A percentile compares a stretch with the other conserved stretches of the same genome.
phyloP scores from a whole-genome alignment of 225 moss, liverwort and hornwort genomes.

The Sphagnum tenellum region DNA sequence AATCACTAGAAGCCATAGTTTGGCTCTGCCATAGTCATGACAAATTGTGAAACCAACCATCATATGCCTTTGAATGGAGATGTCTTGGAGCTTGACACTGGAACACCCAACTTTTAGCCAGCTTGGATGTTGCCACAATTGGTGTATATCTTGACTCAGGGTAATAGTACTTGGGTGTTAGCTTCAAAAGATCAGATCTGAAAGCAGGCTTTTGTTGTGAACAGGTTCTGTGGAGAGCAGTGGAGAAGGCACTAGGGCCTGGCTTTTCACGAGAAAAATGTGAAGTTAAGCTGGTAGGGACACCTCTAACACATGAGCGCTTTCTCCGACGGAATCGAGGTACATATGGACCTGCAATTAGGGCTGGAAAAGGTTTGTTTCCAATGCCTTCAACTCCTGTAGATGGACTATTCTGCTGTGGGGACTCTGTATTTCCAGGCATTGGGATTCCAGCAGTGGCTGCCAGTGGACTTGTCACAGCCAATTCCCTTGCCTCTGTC shows the following conservation, averaged over 20 bases:
- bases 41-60: no score
- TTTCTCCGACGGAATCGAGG: conserved; percentile 77
- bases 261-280: conserved; percentile 73
- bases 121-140: no score
- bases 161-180: no score
- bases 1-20: no score
- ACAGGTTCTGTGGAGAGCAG: conserved; percentile 91
- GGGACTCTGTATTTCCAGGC: conserved; percentile 84
- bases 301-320: conserved; percentile 87
- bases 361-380: conserved; percentile 68
- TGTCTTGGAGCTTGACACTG: no score
- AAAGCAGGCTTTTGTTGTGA: not conserved
- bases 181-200: not conserved
- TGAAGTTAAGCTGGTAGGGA: conserved; percentile 77
- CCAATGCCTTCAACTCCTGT: conserved; percentile 73
- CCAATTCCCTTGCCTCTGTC: conserved; percentile 58
- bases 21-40: no score
- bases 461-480: conserved; percentile 83
- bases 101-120: no score
- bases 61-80: no score
- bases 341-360: conserved; percentile 92
- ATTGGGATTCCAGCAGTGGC: conserved; percentile 97
- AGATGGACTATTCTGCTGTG: conserved; percentile 65
- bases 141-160: no score
- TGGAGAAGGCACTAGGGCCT: conserved; percentile 71